These are phyloP conservation scores for Acanthamoeba triangularis DNA, from an alignment of 208 protist genomes.

Conservation along the genomic window DNA sequence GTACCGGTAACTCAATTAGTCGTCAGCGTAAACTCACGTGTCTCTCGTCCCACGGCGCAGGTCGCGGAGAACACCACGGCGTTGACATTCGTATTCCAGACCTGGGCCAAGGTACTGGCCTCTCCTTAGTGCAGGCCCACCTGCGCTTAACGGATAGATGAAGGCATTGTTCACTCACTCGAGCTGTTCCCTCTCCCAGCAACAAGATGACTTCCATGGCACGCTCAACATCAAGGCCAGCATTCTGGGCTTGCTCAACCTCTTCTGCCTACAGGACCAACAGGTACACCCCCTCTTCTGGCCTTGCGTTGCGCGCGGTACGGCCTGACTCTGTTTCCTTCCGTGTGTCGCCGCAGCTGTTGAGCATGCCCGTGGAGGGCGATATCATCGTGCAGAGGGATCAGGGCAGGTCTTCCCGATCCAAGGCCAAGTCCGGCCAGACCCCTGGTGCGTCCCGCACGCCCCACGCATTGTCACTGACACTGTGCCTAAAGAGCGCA, in stretches of 20 bases:
- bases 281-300: not conserved
- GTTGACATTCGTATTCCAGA: conserved; percentile 16
- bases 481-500: not conserved
- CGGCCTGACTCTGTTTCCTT: too few relatives aligned
- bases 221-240: conserved; percentile 72
- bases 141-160: not conserved
- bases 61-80: conserved; percentile 32
- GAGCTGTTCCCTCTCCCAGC: not conserved
- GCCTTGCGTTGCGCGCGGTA: not conserved
- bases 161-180: too few relatives aligned
- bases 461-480: not conserved
- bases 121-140: too few relatives aligned
- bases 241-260: conserved; percentile 12
- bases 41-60: not conserved
- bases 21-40: not conserved
- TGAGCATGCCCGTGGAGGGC: conserved; percentile 57
- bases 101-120: not conserved
- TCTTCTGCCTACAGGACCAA: conserved; percentile 51
- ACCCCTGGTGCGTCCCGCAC: not conserved
- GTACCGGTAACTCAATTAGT: not conserved
- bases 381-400: conserved; percentile 17
- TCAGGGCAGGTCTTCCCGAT: not conserved
- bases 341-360: not conserved
- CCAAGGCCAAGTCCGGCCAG: conserved; percentile 33
- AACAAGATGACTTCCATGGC: conserved; percentile 69